Evolutionary conservation across 225 moss, liverwort and hornwort species (phyloP).

Genomic region (Straminergon stramineum): DNA sequence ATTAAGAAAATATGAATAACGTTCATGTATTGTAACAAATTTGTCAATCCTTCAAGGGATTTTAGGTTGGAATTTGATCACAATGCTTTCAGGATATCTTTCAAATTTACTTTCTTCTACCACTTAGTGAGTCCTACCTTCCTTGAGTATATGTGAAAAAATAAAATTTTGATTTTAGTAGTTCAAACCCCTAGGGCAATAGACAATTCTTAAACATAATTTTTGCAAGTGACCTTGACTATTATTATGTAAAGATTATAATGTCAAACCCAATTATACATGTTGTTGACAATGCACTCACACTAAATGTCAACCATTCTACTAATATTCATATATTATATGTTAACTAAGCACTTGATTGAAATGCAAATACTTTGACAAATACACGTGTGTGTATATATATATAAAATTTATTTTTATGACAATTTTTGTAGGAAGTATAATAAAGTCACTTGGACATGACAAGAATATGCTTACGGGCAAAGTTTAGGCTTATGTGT

Average conservation of each 20-base stretch:
- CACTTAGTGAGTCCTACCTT: too few species aligned
- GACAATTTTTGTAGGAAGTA: background rate
- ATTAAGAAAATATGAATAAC: background rate
- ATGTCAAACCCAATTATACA: background rate
- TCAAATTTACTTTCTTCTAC: background rate
- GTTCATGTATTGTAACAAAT: too few species aligned
- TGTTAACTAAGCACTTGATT: too few species aligned
- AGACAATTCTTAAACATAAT: background rate
- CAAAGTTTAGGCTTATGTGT: background rate
- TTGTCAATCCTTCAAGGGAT: background rate
- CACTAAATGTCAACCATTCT: background rate
- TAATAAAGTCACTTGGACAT: rapidly evolving
- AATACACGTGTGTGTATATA: too few species aligned
- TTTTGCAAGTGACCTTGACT: background rate
- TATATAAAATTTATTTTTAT: too few species aligned
- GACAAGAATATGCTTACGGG: background rate
- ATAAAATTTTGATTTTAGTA: background rate
- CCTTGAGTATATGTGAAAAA: background rate
- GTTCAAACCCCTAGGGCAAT: background rate
- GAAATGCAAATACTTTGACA: background rate
- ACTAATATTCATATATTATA: background rate
- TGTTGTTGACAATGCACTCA: too few species aligned
- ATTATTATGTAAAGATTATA: too few species aligned
- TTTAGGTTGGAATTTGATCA: background rate
- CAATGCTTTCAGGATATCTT: background rate